Evolutionary conservation across 805 yeast species (phyloP).

Genomic region (Candida pini): DNA sequence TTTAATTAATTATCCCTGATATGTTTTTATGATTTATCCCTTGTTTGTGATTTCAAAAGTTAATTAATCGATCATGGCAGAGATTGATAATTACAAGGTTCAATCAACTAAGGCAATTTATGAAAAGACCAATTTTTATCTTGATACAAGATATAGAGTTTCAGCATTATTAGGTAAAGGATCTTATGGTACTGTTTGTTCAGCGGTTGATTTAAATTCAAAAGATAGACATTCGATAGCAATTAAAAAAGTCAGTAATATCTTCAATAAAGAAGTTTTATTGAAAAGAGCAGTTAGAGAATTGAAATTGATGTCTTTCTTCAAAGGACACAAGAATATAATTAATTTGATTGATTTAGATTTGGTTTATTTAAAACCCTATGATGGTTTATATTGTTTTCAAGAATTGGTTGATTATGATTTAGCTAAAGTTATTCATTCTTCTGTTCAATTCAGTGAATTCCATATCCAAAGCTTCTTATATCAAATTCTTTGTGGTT

Average conservation of each 20-base stretch:
- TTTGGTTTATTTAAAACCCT: constrained; percentile 57
- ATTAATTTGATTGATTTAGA: constrained; percentile 72
- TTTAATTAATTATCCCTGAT: too few relatives aligned
- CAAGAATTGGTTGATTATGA: constrained; percentile 85
- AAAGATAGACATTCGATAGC: constrained; percentile 46
- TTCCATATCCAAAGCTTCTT: constrained; percentile 71
- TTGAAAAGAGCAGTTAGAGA: constrained; percentile 81
- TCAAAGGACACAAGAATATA: constrained; percentile 83
- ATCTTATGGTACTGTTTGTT: constrained; percentile 80
- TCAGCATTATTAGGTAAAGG: constrained; percentile 69
- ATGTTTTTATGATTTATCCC: too few relatives aligned
- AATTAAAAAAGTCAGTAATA: constrained; percentile 72
- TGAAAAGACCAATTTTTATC: constrained; percentile 54
- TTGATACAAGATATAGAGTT: constrained; percentile 57
- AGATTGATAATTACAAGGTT: too few relatives aligned
- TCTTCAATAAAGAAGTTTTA: constrained; percentile 61
- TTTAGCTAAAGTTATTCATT: constrained; percentile 73
- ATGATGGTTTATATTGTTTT: constrained; percentile 82
- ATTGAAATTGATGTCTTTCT: constrained; percentile 70
- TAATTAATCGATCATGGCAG: too few relatives aligned
- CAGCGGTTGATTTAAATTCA: constrained; percentile 52
- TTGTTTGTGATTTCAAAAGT: too few relatives aligned
- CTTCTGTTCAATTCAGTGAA: constrained; percentile 73
- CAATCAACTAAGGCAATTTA: constrained; percentile 28
- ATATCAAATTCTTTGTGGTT: constrained; percentile 81